phyloP scores from a whole-genome alignment of 352 stramenopile genomes.

The Pythium folliculosum region DNA sequence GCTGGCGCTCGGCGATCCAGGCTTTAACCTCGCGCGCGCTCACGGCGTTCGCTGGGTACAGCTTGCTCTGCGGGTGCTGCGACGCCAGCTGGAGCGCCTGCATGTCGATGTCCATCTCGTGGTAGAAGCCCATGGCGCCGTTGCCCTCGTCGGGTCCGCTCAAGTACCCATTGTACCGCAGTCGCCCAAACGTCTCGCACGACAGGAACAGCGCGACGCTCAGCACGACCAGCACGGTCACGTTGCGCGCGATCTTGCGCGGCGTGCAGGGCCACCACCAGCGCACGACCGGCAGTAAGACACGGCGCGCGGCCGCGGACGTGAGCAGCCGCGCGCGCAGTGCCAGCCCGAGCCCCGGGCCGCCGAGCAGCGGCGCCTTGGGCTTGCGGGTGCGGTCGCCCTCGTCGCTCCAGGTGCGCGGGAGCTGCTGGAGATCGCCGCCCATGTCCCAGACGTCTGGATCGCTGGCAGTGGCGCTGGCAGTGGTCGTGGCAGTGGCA shows the following conservation, averaged over 20 bases:
- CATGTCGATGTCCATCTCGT: conserved; percentile 83
- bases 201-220: conserved; percentile 28
- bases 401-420: conserved; percentile 23
- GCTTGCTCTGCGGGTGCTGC: conserved; percentile 35
- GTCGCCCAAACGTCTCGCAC: conserved; percentile 48
- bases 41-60: conserved; percentile 44
- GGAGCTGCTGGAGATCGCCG: neutral
- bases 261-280: conserved; percentile 28
- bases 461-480: neutral
- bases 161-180: conserved; percentile 64
- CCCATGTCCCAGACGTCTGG: conserved; percentile 1
- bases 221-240: conserved; percentile 33
- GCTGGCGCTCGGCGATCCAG: conserved; percentile 62
- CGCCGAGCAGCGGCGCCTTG: neutral
- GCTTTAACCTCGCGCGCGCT: conserved; percentile 54
- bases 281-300: conserved; percentile 18
- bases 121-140: conserved; percentile 69
- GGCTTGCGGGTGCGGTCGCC: conserved; percentile 18
- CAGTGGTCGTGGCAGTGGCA: neutral
- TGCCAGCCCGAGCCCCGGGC: neutral
- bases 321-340: conserved; percentile 8
- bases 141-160: conserved; percentile 35
- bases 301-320: conserved; percentile 12
- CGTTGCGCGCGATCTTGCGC: conserved; percentile 23
- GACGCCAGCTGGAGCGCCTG: conserved; percentile 41